Conservation (phyloP, 352 stramenopile genomes). For the Phytophthora rubi region DNA sequence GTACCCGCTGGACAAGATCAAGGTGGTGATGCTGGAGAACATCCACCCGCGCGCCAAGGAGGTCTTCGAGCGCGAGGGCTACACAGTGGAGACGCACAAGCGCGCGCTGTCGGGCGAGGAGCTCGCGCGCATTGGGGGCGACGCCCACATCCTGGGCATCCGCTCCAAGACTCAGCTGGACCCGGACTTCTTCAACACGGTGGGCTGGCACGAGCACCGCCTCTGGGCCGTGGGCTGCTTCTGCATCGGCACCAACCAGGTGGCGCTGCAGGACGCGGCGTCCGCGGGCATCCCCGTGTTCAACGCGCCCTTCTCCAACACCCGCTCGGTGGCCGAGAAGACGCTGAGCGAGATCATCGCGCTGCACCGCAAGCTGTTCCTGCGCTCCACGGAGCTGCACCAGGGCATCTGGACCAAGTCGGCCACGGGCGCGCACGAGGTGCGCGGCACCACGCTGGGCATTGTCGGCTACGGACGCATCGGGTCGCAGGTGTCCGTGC, state of each 20-base stretch:
- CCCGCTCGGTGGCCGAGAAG: slow-evolving; percentile 85
- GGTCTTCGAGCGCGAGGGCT: slow-evolving; percentile 82
- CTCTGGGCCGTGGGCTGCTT: slow-evolving; percentile 85
- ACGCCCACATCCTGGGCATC: slow-evolving; percentile 82
- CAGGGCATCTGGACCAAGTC: slow-evolving; percentile 83
- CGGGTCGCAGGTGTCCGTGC: slow-evolving; percentile 81
- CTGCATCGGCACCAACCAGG: slow-evolving; percentile 87
- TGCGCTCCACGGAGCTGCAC: slow-evolving; percentile 80
- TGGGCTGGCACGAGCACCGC: slow-evolving; percentile 82
- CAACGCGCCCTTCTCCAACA: slow-evolving; percentile 89
- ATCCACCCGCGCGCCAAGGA: slow-evolving; percentile 81
- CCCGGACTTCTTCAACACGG: slow-evolving; percentile 73
- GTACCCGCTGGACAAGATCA: slow-evolving; percentile 82
- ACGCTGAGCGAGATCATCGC: slow-evolving; percentile 84
- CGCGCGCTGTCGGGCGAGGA: slow-evolving; percentile 74
- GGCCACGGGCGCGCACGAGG: slow-evolving; percentile 77
- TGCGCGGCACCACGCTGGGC: slow-evolving; percentile 80
- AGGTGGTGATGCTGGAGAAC: slow-evolving; percentile 86
- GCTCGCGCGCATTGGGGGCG: slow-evolving; percentile 72
- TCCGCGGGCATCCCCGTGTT: slow-evolving; percentile 79
- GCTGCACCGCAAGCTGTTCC: slow-evolving; percentile 84
- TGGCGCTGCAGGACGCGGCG: slow-evolving; percentile 65
- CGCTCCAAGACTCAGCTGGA: slow-evolving; percentile 87
- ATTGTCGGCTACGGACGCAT: slow-evolving; percentile 87
- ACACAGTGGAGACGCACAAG: slow-evolving; percentile 83